phyloP scores from a whole-genome alignment of 2,329 filamentous ascomycete species.

The Rhytidhysteron rufulum region DNA sequence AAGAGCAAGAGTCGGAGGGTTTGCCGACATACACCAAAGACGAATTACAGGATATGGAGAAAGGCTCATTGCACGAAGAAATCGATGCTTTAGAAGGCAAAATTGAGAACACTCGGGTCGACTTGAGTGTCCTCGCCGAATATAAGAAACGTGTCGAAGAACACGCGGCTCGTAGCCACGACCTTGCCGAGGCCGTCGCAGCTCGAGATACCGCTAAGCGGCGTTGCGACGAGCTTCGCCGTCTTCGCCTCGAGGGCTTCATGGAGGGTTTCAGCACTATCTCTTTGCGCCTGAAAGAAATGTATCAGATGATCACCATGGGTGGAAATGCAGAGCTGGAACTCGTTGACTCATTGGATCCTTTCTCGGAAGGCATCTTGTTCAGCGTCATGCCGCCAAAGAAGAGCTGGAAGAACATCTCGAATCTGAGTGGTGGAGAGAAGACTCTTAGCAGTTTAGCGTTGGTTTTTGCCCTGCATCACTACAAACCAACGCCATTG shows the following conservation, averaged over 20 bases:
- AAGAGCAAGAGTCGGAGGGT: constrained; percentile 44
- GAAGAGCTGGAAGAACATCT: constrained; percentile 99
- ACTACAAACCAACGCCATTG: constrained; percentile 94
- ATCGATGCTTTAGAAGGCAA: constrained; percentile 67
- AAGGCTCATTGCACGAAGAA: constrained; percentile 58
- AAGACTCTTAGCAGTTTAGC: constrained; percentile 93
- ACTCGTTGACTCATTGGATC: constrained; percentile 91
- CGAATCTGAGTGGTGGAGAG: constrained; percentile 91
- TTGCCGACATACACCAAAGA: constrained; percentile 77
- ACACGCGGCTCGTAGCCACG: constrained; percentile 74
- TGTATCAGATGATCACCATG: constrained; percentile 99
- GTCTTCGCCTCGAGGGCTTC: constrained; percentile 88
- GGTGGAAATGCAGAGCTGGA: constrained; percentile 97
- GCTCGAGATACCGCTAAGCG: constrained; percentile 85
- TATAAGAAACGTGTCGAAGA: constrained; percentile 85
- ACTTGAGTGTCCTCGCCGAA: constrained; percentile 82
- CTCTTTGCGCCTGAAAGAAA: constrained; percentile 92
- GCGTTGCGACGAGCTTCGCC: constrained; percentile 85
- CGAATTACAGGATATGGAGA: constrained; percentile 61
- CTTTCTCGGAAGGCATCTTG: constrained; percentile 92
- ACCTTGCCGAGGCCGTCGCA: constrained; percentile 73
- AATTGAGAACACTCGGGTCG: constrained; percentile 81
- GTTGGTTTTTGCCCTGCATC: constrained; percentile 94
- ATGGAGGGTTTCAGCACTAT: constrained; percentile 97
- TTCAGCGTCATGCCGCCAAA: constrained; percentile 99